phyloP scores from a whole-genome alignment of 2,329 filamentous ascomycete species.

The Aspergillus piperis region DNA sequence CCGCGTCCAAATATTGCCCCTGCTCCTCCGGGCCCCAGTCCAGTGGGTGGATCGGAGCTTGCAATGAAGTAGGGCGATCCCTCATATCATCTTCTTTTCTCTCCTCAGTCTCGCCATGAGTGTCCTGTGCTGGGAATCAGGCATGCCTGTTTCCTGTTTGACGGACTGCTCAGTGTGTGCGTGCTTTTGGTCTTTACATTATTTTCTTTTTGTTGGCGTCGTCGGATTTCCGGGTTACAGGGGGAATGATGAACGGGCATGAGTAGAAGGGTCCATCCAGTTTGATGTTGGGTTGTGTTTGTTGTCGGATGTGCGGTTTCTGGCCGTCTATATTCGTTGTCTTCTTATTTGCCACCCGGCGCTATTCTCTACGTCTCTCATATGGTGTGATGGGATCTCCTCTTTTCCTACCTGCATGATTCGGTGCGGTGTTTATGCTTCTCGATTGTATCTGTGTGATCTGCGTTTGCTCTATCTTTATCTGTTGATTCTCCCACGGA shows the following conservation, averaged over 20 bases:
- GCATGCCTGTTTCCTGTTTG: not conserved
- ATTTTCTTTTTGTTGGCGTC: constrained; percentile 4
- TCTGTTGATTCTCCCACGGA: not conserved
- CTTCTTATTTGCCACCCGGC: not conserved
- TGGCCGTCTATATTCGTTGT: not conserved
- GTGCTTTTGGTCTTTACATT: not conserved
- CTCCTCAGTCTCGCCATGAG: not conserved
- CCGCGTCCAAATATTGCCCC: constrained; percentile 30
- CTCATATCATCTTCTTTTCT: not conserved
- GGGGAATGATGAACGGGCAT: constrained; percentile 7
- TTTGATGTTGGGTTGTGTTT: not conserved
- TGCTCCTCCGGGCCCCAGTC: constrained; percentile 23
- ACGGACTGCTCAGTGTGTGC: no score
- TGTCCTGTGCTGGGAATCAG: not conserved
- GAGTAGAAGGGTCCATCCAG: not conserved
- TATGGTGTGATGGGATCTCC: constrained; percentile 3
- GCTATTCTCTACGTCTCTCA: not conserved
- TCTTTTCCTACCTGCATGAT: constrained; percentile 12
- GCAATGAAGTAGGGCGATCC: constrained; percentile 28
- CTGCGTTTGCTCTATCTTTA: not conserved
- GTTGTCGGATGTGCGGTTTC: not conserved
- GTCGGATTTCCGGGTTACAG: constrained; percentile 1
- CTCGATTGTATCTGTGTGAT: not conserved
- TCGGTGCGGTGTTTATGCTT: constrained; percentile 10
- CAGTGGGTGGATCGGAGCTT: constrained; percentile 29